A percentile compares a stretch with the other conserved stretches of the same genome.
Conservation (phyloP, 2,329 filamentous ascomycete species). For the Paecilomyces niveus region DNA sequence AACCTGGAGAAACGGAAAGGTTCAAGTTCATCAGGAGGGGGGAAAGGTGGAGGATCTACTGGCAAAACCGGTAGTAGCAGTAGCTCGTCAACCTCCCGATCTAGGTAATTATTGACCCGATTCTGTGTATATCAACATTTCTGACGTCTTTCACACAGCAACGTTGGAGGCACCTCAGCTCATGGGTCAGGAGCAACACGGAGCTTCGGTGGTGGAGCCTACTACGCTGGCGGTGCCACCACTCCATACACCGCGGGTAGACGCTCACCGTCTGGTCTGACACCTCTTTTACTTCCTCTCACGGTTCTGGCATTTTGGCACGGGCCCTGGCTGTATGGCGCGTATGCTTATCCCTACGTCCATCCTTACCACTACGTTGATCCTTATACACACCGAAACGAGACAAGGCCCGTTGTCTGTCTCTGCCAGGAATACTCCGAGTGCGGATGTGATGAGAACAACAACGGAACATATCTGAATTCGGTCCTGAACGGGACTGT, state of each 20-base stretch:
- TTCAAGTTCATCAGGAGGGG: conserved; percentile 20
- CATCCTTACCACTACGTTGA: conserved; percentile 43
- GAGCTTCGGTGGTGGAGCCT: conserved; percentile 43
- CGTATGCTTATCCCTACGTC: conserved; percentile 49
- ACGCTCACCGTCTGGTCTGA: conserved; percentile 41
- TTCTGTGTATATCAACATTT: not conserved
- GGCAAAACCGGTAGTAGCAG: conserved; percentile 17
- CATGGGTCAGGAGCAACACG: conserved; percentile 37
- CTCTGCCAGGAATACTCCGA: conserved; percentile 47
- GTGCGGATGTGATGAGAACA: conserved; percentile 52
- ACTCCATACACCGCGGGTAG: conserved; percentile 44
- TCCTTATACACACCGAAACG: conserved; percentile 39
- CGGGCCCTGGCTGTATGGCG: conserved; percentile 49
- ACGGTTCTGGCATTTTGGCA: conserved; percentile 44
- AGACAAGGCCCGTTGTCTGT: conserved; percentile 48
- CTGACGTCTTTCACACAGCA: conserved; percentile 11
- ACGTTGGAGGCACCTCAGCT: conserved; percentile 22
- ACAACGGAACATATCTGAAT: conserved; percentile 36
- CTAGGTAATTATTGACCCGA: conserved; percentile 10
- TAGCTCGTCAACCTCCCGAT: conserved; percentile 10
- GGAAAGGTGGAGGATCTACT: conserved; percentile 15
- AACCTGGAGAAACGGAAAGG: conserved; percentile 44
- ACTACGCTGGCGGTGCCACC: conserved; percentile 50
- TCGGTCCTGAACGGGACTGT: conserved; percentile 36
- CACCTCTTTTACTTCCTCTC: conserved; percentile 42